Evolutionary conservation across 2,329 filamentous ascomycete species (phyloP).

Genomic region (Colletotrichum scovillei): DNA sequence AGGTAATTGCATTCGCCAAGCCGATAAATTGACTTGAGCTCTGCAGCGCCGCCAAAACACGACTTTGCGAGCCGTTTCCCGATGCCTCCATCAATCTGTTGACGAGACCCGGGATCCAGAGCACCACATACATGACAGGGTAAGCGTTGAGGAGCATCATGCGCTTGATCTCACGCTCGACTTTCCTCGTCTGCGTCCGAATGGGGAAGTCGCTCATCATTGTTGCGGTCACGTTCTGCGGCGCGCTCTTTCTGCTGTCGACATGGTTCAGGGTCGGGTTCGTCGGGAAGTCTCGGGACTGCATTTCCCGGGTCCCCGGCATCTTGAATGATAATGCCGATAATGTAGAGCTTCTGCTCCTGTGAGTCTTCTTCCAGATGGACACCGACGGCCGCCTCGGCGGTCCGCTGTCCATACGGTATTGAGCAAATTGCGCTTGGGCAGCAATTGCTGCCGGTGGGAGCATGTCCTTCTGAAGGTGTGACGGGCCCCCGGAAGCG

Average conservation of each 20-base stretch:
- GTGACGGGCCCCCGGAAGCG: constrained; percentile 7
- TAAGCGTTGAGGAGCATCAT: constrained; percentile 52
- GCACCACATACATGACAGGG: constrained; percentile 49
- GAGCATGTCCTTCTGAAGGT: constrained; percentile 16
- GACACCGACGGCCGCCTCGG: background rate
- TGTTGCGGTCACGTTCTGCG: constrained; percentile 11
- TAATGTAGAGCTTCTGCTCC: constrained; percentile 12
- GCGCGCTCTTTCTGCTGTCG: background rate
- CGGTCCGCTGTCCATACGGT: background rate
- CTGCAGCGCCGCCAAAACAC: constrained; percentile 44
- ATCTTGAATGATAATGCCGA: constrained; percentile 15
- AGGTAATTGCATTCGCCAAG: constrained; percentile 51
- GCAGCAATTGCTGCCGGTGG: background rate
- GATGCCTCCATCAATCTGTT: constrained; percentile 47
- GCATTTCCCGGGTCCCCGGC: constrained; percentile 1
- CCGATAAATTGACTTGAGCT: constrained; percentile 50
- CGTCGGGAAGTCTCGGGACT: constrained; percentile 16
- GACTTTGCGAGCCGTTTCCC: constrained; percentile 33
- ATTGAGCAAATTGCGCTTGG: background rate
- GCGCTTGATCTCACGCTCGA: constrained; percentile 42
- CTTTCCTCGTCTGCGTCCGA: constrained; percentile 36
- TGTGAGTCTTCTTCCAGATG: background rate
- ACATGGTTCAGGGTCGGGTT: constrained; percentile 16
- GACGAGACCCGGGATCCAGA: constrained; percentile 51
- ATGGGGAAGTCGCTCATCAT: constrained; percentile 38